Evolutionary conservation across 768 basidiomycete genomes (phyloP).

Genomic region (Termitomyces sp.): DNA sequence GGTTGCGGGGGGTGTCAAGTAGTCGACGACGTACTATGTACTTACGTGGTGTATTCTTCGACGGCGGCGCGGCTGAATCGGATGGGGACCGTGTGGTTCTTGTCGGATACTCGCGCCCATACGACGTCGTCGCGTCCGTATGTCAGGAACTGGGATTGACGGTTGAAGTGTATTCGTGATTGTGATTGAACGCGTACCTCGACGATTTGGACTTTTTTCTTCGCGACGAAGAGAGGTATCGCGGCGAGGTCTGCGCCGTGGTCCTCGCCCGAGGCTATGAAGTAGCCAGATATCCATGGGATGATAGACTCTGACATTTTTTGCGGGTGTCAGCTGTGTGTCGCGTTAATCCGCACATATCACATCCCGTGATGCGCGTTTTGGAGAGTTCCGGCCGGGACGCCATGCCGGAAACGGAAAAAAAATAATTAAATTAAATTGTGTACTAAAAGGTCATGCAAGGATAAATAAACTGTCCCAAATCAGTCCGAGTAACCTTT

Average conservation of each 20-base stretch:
- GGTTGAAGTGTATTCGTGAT: too few species aligned
- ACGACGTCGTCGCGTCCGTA: slow-evolving; percentile 39
- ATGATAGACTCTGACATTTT: slow-evolving; percentile 30
- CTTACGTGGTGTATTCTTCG: slow-evolving; percentile 31
- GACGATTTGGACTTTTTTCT: slow-evolving; percentile 51
- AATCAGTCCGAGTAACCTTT: too few species aligned
- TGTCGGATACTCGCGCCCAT: slow-evolving; percentile 66
- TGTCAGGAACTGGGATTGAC: slow-evolving; percentile 50
- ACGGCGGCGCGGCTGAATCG: slow-evolving; percentile 52
- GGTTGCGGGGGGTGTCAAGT: neutral
- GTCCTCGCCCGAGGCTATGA: slow-evolving; percentile 43
- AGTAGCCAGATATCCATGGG: slow-evolving; percentile 56
- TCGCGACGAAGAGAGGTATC: slow-evolving; percentile 23
- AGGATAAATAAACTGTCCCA: too few species aligned
- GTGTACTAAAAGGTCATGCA: neutral
- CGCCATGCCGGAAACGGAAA: neutral
- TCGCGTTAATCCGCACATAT: slow-evolving; percentile 7
- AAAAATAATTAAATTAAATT: too few species aligned
- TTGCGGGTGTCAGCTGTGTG: neutral
- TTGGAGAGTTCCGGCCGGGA: neutral
- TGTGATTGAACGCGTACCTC: slow-evolving; percentile 31
- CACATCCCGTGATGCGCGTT: slow-evolving; percentile 13
- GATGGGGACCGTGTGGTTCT: slow-evolving; percentile 39
- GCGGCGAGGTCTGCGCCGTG: slow-evolving; percentile 40
- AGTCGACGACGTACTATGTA: slow-evolving; percentile 22